Conservation (phyloP, 2,329 filamentous ascomycete species). For the Microcera coccophila region DNA sequence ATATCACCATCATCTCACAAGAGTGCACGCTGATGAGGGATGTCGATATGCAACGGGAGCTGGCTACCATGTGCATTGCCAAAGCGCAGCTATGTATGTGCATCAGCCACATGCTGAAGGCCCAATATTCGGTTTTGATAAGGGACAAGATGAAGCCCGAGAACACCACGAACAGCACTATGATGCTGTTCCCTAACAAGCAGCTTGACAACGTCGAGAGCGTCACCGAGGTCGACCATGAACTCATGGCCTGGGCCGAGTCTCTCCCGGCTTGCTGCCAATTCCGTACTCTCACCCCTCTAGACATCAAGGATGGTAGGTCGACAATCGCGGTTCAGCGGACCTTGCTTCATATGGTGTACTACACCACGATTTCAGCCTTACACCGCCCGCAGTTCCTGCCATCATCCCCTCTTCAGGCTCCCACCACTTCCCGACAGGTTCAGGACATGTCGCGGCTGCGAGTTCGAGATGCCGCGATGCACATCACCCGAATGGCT, state of each 20-base stretch:
- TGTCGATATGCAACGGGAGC: slow-evolving; percentile 66
- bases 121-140: slow-evolving; percentile 88
- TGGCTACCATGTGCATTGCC: slow-evolving; percentile 85
- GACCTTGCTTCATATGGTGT: slow-evolving; percentile 88
- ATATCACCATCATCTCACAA: slow-evolving; percentile 62
- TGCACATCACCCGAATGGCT: slow-evolving; percentile 80
- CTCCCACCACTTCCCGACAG: slow-evolving; percentile 56
- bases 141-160: slow-evolving; percentile 77
- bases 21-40: slow-evolving; percentile 71
- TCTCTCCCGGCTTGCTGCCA: slow-evolving; percentile 68
- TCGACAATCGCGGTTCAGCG: slow-evolving; percentile 66
- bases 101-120: slow-evolving; percentile 82
- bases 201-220: slow-evolving; percentile 75
- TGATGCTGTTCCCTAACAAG: slow-evolving; percentile 91
- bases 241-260: slow-evolving; percentile 73
- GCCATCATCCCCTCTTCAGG: slow-evolving; percentile 60
- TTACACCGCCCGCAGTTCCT: slow-evolving; percentile 88
- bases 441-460: slow-evolving; percentile 78
- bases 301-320: slow-evolving; percentile 57
- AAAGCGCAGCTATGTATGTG: slow-evolving; percentile 87
- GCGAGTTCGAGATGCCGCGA: slow-evolving; percentile 78
- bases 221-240: slow-evolving; percentile 73
- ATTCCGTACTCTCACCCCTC: slow-evolving; percentile 54
- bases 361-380: slow-evolving; percentile 85
- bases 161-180: slow-evolving; percentile 68